These are phyloP conservation scores for Debaryomyces prosopidis DNA, from an alignment of 805 yeast genomes.

Conservation along the genomic window DNA sequence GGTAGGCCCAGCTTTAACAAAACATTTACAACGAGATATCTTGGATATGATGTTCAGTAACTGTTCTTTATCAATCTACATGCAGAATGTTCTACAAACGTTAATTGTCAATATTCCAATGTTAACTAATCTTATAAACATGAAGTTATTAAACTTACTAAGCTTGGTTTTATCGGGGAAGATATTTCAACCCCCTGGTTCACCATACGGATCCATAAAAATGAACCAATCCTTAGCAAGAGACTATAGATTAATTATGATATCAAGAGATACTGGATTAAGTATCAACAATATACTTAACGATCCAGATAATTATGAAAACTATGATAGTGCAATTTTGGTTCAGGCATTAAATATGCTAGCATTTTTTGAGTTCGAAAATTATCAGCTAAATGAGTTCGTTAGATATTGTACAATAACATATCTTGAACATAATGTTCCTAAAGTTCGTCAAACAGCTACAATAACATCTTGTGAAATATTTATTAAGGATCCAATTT, in stretches of 20 bases:
- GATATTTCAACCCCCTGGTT: slow-evolving; percentile 80
- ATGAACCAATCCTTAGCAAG: slow-evolving; percentile 68
- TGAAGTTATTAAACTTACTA: slow-evolving; percentile 66
- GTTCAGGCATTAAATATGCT: slow-evolving; percentile 80
- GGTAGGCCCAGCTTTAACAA: slow-evolving; percentile 90
- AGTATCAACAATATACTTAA: slow-evolving; percentile 34
- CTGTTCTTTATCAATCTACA: slow-evolving; percentile 80
- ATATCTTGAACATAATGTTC: slow-evolving; percentile 77
- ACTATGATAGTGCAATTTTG: slow-evolving; percentile 48
- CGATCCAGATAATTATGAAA: slow-evolving; percentile 33
- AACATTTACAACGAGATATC: slow-evolving; percentile 79
- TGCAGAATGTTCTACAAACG: slow-evolving; percentile 72
- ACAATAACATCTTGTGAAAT: slow-evolving; percentile 80
- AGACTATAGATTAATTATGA: slow-evolving; percentile 74
- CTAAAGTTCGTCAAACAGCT: slow-evolving; percentile 80
- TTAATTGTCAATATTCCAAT: slow-evolving; percentile 78
- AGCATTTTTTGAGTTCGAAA: slow-evolving; percentile 70
- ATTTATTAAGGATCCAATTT: slow-evolving; percentile 78
- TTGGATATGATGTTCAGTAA: slow-evolving; percentile 70
- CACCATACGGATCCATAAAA: slow-evolving; percentile 64
- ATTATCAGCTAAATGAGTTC: slow-evolving; percentile 80
- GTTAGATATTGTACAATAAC: slow-evolving; percentile 81
- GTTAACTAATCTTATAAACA: slow-evolving; percentile 68
- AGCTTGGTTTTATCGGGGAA: slow-evolving; percentile 80
- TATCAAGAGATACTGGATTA: slow-evolving; percentile 63